Conservation (phyloP, 2,329 filamentous ascomycete genomes). For the Colletotrichum gigasporum region DNA sequence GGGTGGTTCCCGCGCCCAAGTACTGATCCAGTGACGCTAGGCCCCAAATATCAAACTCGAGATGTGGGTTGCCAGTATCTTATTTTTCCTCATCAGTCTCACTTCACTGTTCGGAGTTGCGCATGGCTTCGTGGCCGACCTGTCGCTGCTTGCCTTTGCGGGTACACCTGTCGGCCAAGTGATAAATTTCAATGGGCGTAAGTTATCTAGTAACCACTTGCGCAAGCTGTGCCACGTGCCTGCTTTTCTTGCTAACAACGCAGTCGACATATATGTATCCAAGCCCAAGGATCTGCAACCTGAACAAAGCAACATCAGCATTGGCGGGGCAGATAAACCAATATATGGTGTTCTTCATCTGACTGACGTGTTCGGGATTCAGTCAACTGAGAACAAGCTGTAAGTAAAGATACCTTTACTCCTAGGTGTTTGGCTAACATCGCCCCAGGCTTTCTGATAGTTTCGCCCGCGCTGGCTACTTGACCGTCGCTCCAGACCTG, state of each 20-base stretch:
- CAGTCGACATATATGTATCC: conserved; percentile 18
- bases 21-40: too few species aligned
- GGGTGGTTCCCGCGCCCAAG: too few species aligned
- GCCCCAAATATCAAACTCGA: neutral
- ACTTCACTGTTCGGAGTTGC: neutral
- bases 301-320: neutral
- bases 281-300: conserved; percentile 10
- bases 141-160: conserved; percentile 20
- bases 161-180: conserved; percentile 12
- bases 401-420: neutral
- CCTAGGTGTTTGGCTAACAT: too few species aligned
- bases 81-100: neutral
- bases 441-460: conserved; percentile 64
- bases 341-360: conserved; percentile 30
- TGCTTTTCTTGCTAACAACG: neutral
- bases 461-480: conserved; percentile 73
- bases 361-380: conserved; percentile 49
- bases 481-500: conserved; percentile 72
- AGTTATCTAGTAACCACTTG: too few species aligned
- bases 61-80: neutral
- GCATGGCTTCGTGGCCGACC: neutral
- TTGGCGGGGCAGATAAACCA: neutral
- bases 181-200: conserved; percentile 1
- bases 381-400: conserved; percentile 34
- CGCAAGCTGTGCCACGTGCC: too few species aligned